Conservation (phyloP, 768 basidiomycete species). For the Boletus coccyginus region DNA sequence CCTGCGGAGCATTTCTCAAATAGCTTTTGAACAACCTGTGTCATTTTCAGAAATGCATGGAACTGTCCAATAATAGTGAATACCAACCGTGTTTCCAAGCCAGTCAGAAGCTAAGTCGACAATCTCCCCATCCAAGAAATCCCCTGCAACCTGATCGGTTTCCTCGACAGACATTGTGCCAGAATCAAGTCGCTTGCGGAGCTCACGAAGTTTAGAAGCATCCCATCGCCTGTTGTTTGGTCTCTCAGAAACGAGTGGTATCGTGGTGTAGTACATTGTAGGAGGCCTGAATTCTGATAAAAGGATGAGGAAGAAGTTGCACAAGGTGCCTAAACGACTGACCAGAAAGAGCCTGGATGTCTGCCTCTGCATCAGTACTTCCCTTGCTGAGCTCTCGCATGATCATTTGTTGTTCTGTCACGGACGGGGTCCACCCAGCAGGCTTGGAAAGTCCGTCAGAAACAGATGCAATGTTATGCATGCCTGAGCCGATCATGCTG, state of each 20-base stretch:
- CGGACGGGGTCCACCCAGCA: constrained; percentile 64
- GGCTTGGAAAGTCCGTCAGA: constrained; percentile 59
- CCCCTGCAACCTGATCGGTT: constrained; percentile 84
- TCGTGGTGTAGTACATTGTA: constrained; percentile 94
- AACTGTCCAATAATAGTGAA: background rate
- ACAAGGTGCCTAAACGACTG: constrained; percentile 26
- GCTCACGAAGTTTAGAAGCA: constrained; percentile 87
- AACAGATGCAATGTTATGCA: constrained; percentile 54
- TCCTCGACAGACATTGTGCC: constrained; percentile 81
- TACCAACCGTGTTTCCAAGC: constrained; percentile 82
- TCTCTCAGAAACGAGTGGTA: constrained; percentile 85
- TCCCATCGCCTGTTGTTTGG: constrained; percentile 89
- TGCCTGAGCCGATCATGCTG: constrained; percentile 81
- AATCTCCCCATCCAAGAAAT: constrained; percentile 92
- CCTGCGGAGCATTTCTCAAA: constrained; percentile 83
- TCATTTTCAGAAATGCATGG: constrained; percentile 1
- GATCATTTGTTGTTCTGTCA: constrained; percentile 96
- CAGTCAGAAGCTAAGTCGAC: constrained; percentile 96
- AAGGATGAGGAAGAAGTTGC: constrained; percentile 9
- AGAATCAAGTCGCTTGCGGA: constrained; percentile 92
- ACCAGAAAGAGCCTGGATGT: constrained; percentile 87
- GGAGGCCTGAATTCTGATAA: constrained; percentile 82
- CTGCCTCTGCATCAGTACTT: constrained; percentile 72
- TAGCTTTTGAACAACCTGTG: constrained; percentile 90
- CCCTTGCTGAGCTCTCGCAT: constrained; percentile 88